phyloP scores from a whole-genome alignment of 1,139 yeast genomes.

The Candida mesenterica region DNA sequence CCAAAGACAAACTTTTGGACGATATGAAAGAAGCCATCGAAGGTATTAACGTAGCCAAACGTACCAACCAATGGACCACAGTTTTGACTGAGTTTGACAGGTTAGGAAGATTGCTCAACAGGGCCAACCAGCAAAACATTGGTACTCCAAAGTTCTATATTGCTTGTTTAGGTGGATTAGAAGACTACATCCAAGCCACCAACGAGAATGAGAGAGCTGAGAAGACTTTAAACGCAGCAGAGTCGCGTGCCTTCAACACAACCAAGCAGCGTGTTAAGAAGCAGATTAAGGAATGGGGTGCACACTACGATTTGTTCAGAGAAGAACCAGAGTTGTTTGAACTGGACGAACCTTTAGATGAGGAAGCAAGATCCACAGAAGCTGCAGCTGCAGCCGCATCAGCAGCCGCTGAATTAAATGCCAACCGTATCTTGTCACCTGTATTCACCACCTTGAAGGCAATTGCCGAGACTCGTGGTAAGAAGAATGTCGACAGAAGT shows the following conservation, averaged over 20 bases:
- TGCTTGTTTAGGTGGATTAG: slow-evolving; percentile 68
- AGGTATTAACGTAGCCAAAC: slow-evolving; percentile 67
- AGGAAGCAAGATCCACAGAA: slow-evolving; percentile 6
- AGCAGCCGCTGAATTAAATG: slow-evolving; percentile 24
- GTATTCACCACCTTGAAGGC: slow-evolving; percentile 74
- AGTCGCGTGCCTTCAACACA: slow-evolving; percentile 84
- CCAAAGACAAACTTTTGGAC: slow-evolving; percentile 87
- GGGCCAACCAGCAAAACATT: slow-evolving; percentile 73
- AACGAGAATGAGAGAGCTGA: slow-evolving; percentile 57
- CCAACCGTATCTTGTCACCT: slow-evolving; percentile 34
- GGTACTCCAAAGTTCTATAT: slow-evolving; percentile 71
- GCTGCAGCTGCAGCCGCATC: slow-evolving; percentile 11
- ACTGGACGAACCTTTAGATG: slow-evolving; percentile 43
- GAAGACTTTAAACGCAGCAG: slow-evolving; percentile 78
- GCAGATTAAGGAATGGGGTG: slow-evolving; percentile 65
- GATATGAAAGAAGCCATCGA: slow-evolving; percentile 73
- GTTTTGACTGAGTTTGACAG: slow-evolving; percentile 79
- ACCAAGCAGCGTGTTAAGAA: slow-evolving; percentile 87
- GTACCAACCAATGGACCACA: slow-evolving; percentile 76
- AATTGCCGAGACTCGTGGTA: slow-evolving; percentile 90
- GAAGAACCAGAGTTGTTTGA: slow-evolving; percentile 75
- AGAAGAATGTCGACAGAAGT: slow-evolving; percentile 81
- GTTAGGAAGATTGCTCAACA: slow-evolving; percentile 62
- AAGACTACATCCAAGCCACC: slow-evolving; percentile 61
- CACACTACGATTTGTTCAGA: slow-evolving; percentile 58